A percentile compares a stretch with the other conserved stretches of the same genome.
phyloP scores from a whole-genome alignment of 140 eudicot species.

The Stevia rebaudiana region DNA sequence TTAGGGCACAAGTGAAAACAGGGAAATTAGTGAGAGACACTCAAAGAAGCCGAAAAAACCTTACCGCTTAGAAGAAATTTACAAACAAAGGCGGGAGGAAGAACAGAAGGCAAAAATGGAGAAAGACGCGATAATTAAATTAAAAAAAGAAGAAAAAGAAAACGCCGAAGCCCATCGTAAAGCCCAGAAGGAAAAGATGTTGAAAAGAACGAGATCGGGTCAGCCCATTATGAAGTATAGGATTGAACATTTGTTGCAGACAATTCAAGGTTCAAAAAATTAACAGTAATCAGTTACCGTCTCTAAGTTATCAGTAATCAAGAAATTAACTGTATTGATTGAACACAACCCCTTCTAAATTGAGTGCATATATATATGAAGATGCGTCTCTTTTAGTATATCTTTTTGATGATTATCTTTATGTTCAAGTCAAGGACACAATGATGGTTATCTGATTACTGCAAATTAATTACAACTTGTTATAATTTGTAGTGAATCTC shows the following conservation, averaged over 20 bases:
- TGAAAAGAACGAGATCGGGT: conserved; percentile 76
- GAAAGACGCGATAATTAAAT: conserved; percentile 54
- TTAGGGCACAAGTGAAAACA: conserved; percentile 42
- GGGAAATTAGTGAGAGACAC: conserved; percentile 16
- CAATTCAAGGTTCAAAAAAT: conserved; percentile 47
- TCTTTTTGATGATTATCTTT: no score
- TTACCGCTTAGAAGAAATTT: conserved; percentile 45
- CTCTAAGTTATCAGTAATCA: background rate
- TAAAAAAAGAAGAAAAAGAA: conserved; percentile 52
- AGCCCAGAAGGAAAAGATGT: conserved; percentile 59
- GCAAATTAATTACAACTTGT: no score
- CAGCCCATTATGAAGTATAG: conserved; percentile 94
- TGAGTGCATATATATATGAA: no score
- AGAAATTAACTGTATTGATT: background rate
- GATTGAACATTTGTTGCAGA: conserved; percentile 74
- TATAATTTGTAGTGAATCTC: no score
- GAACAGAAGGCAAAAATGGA: conserved; percentile 67
- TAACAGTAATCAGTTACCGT: background rate
- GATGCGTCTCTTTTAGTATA: no score
- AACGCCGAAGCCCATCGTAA: conserved; percentile 49
- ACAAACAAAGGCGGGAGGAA: conserved; percentile 58
- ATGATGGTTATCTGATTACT: no score
- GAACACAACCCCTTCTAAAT: background rate
- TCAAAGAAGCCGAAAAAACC: conserved; percentile 30
- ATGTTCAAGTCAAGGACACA: no score